Conservation (phyloP, 441 rosid species). For the Erodium chrysanthum region DNA sequence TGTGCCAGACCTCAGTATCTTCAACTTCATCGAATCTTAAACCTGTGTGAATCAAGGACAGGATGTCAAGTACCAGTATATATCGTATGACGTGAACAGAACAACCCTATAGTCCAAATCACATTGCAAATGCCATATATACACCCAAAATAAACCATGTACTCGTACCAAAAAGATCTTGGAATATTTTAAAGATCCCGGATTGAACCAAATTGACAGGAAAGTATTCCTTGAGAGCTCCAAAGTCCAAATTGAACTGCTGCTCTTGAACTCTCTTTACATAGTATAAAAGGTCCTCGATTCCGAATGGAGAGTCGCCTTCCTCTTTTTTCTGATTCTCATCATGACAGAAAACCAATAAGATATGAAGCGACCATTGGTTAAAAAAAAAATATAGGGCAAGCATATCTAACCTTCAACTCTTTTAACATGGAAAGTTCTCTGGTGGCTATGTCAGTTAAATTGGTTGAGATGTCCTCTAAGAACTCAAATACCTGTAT, state of each 20-base stretch:
- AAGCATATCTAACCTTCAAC: slow-evolving; percentile 50
- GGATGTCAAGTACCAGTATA: background rate
- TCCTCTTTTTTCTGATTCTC: slow-evolving; percentile 70
- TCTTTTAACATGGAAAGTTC: slow-evolving; percentile 65
- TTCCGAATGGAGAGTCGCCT: slow-evolving; percentile 74
- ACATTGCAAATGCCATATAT: slow-evolving; percentile 7
- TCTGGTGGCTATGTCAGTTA: slow-evolving; percentile 57
- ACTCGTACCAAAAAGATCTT: slow-evolving; percentile 79
- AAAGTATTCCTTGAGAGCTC: slow-evolving; percentile 64
- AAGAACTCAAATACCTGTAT: slow-evolving; percentile 74
- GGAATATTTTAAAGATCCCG: slow-evolving; percentile 75
- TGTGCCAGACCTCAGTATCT: slow-evolving; percentile 69
- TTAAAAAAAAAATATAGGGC: slow-evolving; percentile 5
- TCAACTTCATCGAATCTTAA: slow-evolving; percentile 64
- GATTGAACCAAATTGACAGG: slow-evolving; percentile 75
- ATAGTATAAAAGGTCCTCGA: slow-evolving; percentile 76
- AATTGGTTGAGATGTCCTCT: slow-evolving; percentile 74
- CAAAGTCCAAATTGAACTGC: slow-evolving; percentile 77
- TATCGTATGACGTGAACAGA: background rate
- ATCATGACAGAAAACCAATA: slow-evolving; percentile 20
- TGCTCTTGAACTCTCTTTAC: slow-evolving; percentile 64
- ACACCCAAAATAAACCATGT: background rate
- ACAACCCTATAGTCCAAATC: slow-evolving; percentile 6
- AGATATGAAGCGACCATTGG: slow-evolving; percentile 15
- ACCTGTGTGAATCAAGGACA: slow-evolving; percentile 35